Base-by-base conservation (phyloP, 441 rosid species). In the Populus hybrid region DNA sequence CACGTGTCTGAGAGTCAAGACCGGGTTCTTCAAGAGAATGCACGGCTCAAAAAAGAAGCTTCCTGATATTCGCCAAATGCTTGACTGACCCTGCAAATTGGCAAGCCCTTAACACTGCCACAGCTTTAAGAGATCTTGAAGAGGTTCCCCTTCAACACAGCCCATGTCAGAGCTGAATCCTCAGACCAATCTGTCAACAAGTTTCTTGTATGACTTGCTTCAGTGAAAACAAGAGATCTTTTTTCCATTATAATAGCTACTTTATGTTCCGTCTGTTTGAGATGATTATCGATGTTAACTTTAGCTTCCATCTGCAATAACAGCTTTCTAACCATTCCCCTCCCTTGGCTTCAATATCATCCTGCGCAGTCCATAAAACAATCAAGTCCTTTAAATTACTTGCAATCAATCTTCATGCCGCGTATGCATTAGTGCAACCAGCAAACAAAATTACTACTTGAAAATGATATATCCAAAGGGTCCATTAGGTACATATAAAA, bases 31-130 rank as follows among this genome's bases (percentile, higher is more conserved):
- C 91, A 87, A 38, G 98, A 95, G 81, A 95, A 91, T 84, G 83
- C 83, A 32, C 83, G 84, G 80, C 94, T 95, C 82, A 93, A 88
- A 85, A 92, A 95, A 75, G 98, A 95, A 84, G 88, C 91, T 69
- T 85, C n/a, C 92, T 38, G 91, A 87, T 81, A 94, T 95, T 70
- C 90, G 91, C 77, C 92, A 87, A 83, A 83, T 88, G 88, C 78
- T 90, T 3, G n/a, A 84, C 79, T 7, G 90, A 89, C n/a, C 71
- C 69, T 88, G 34, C 90, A 84, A 73, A 78, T 89, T 64, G 84
- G 85, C 24, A n/a, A 87, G 91, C 26, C 93, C 90, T 82, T 87
- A n/a, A 26, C 74, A 78, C 82, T 11, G 78, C 34, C 76, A 23
- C 79, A 35, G 78, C 84, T 70, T 79, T 84, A 12, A 72, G 83